Percentiles rank a stretch among this genome's conserved stretches.
Conservation (phyloP, 176 grass and related monocot genomes). For the Elymus sibiricus region DNA sequence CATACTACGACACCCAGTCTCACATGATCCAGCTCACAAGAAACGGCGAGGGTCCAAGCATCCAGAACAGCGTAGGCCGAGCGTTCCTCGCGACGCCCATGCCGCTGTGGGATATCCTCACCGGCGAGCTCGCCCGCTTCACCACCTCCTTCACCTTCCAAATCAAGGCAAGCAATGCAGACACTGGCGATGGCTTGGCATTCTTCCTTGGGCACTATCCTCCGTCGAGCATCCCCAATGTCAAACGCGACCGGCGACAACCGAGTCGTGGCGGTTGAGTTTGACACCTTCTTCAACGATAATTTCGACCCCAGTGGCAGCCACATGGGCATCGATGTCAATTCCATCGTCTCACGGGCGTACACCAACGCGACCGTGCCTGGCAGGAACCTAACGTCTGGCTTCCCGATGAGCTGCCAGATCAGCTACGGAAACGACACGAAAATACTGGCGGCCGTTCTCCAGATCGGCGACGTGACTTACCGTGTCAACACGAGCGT, state of each 20-base stretch:
- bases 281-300: neutral
- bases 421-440: conserved; percentile 4
- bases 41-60: neutral
- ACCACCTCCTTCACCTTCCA: conserved; percentile 32
- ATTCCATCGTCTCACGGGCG: neutral
- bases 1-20: neutral
- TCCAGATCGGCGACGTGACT: no score
- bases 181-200: conserved; percentile 33
- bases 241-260: neutral
- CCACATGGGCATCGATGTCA: conserved; percentile 22
- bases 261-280: neutral
- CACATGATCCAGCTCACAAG: neutral
- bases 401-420: neutral
- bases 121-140: conserved; percentile 32
- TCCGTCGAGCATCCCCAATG: neutral
- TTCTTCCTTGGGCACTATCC: conserved; percentile 47
- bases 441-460: neutral
- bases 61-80: neutral
- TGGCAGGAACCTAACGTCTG: neutral
- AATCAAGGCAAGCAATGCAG: neutral
- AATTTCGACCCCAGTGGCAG: neutral
- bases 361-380: neutral
- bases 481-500: neutral
- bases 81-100: neutral
- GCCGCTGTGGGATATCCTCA: conserved; percentile 22